Conservation (phyloP, 768 basidiomycete species). For the Psilocybe cyanescens region DNA sequence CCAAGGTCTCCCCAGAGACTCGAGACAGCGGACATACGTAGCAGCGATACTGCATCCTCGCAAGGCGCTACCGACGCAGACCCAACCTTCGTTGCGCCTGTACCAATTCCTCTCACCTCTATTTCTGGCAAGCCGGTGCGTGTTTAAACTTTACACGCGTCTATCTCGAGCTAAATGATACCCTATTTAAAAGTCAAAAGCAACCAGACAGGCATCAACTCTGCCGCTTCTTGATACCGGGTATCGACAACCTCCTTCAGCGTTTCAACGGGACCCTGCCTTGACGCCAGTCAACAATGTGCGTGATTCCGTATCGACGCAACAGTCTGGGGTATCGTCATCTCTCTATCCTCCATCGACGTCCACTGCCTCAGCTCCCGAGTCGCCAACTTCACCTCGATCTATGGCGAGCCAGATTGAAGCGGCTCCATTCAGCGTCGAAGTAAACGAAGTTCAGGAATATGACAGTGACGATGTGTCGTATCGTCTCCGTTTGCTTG, state of each 20-base stretch:
- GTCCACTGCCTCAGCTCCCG: slow-evolving; percentile 63
- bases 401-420: slow-evolving; percentile 51
- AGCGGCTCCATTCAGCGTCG: slow-evolving; percentile 50
- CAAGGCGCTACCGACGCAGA: slow-evolving; percentile 28
- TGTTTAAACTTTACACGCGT: slow-evolving; percentile 20
- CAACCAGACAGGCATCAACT: slow-evolving; percentile 31
- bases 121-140: slow-evolving; percentile 39
- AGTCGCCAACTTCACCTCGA: slow-evolving; percentile 66
- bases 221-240: slow-evolving; percentile 36
- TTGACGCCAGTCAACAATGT: slow-evolving; percentile 43
- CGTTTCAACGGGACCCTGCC: slow-evolving; percentile 52
- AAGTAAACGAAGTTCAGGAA: slow-evolving; percentile 51
- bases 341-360: slow-evolving; percentile 81
- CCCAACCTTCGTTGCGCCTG: slow-evolving; percentile 34
- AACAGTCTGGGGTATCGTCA: slow-evolving; percentile 70
- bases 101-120: slow-evolving; percentile 26
- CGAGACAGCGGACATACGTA: slow-evolving; percentile 24
- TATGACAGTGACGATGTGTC: slow-evolving; percentile 80
- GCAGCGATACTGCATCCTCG: slow-evolving; percentile 28
- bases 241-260: slow-evolving; percentile 43
- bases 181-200: slow-evolving; percentile 33
- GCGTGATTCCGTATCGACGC: slow-evolving; percentile 65
- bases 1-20: slow-evolving; percentile 30
- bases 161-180: slow-evolving; percentile 20
- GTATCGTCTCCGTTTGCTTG: slow-evolving; percentile 80